These are phyloP conservation scores for Leishmania turanica DNA, from an alignment of 208 protist species.

Conservation along the genomic window DNA sequence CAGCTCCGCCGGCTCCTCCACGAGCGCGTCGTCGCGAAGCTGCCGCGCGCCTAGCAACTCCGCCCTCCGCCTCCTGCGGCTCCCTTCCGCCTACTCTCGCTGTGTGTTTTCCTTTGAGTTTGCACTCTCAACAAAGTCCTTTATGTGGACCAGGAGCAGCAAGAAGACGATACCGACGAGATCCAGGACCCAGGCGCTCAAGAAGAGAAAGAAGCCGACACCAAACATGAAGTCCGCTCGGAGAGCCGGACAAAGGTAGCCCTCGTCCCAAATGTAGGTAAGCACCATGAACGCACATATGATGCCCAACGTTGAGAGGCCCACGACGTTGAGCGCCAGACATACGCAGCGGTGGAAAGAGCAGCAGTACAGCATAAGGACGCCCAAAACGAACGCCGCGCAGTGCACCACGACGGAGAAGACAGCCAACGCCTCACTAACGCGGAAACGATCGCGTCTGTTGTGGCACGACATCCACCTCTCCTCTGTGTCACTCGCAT, in stretches of 20 bases:
- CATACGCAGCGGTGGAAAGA: not conserved
- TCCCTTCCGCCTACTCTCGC: no score
- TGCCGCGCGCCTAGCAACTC: no score
- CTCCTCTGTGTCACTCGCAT: conserved; percentile 1
- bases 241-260: not conserved
- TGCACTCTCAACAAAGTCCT: no score
- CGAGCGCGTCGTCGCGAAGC: no score
- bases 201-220: conserved; percentile 33
- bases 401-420: conserved; percentile 28
- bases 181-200: conserved; percentile 38
- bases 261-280: no score
- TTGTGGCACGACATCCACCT: conserved; percentile 29
- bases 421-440: conserved; percentile 42
- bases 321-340: not conserved
- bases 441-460: conserved; percentile 37
- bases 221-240: conserved; percentile 5
- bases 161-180: conserved; percentile 42
- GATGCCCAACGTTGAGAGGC: conserved; percentile 3
- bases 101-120: no score
- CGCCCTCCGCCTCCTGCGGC: no score
- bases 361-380: conserved; percentile 35
- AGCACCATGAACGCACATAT: conserved; percentile 20
- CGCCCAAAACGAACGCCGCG: conserved; percentile 22
- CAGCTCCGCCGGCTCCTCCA: not conserved
- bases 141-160: conserved; percentile 19